Evolutionary conservation across 2,329 filamentous ascomycete species (phyloP), one percentile per base, ranked within the genome.

Genomic region (Ophiocordyceps sinensis): DNA sequence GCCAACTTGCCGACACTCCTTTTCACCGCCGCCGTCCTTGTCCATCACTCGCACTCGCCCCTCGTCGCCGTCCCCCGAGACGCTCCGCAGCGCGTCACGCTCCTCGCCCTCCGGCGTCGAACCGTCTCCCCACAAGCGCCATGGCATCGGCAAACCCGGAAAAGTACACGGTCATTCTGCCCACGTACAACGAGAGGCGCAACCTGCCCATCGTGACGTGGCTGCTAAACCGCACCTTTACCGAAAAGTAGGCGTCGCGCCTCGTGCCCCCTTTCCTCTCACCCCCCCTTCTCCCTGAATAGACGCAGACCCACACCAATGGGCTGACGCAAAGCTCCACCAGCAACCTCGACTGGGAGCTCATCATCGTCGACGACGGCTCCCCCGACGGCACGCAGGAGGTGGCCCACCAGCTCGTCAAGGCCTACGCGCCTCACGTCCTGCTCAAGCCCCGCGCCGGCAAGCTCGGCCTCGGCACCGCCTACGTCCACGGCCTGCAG

Each of bases 291-390:
- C n/a, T n/a, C n/a, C n/a, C n/a, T n/a, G n/a, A n/a, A n/a, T n/a
- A n/a, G n/a, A n/a, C n/a, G n/a, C n/a, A n/a, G n/a, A n/a, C n/a
- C n/a, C n/a, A n/a, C n/a, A n/a, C n/a, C 19, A 19, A n/a, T 1
- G 14, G 14, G 32, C 8, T 42, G 34, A 40, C 47, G 43, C 11
- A 32, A 26, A 13, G 5, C 3, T 34, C 4, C 13, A 17, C 21
- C 44, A 94, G 89, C 58, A 83, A 91, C 39, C 76, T 98, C 55
- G 82, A 96, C 63, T 98, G 86, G 85, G 88, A 98, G 69, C 73
- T 98, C 60, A 82, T 98, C 61, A 91, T 98, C 61, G 85, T 98
- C 62, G 91, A 98, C 75, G 93, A 98, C 64, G 91, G 84, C 65
- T 94, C 86, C 43, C 91, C 91, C 50, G 91, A 98, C 64, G 87